Evolutionary conservation across 441 rosid genomes (phyloP).

Genomic region (Biscutella laevigata): DNA sequence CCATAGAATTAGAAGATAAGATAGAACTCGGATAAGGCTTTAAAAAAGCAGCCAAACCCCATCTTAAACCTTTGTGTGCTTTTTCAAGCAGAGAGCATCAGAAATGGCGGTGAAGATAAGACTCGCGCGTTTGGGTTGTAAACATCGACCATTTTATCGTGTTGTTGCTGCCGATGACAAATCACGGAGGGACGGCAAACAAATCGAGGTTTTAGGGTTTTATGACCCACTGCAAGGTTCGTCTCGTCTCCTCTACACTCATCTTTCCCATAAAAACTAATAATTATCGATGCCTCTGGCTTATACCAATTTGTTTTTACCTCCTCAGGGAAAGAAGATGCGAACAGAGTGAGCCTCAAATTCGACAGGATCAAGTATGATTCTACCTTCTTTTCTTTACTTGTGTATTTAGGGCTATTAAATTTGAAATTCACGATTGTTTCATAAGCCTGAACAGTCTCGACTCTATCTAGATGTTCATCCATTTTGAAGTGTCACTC

Average conservation of each 20-base stretch:
- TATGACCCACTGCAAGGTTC: constrained; percentile 57
- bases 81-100: neutral
- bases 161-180: constrained; percentile 61
- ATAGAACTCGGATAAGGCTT: neutral
- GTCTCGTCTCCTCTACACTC: neutral
- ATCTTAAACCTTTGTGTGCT: neutral
- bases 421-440: neutral
- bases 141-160: constrained; percentile 50
- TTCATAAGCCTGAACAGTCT: neutral
- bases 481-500: neutral
- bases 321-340: constrained; percentile 55
- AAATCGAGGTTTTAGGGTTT: constrained; percentile 62
- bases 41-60: neutral
- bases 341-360: constrained; percentile 61
- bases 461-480: neutral
- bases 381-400: neutral
- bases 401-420: neutral
- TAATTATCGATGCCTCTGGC: neutral
- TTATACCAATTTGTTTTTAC: neutral
- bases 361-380: constrained; percentile 69
- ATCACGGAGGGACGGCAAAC: constrained; percentile 63
- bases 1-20: too few species aligned
- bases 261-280: neutral
- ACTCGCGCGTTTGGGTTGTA: constrained; percentile 57
- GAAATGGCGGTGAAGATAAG: constrained; percentile 55